Conservation (phyloP, 352 stramenopile species). For the Peronospora farinosa region DNA sequence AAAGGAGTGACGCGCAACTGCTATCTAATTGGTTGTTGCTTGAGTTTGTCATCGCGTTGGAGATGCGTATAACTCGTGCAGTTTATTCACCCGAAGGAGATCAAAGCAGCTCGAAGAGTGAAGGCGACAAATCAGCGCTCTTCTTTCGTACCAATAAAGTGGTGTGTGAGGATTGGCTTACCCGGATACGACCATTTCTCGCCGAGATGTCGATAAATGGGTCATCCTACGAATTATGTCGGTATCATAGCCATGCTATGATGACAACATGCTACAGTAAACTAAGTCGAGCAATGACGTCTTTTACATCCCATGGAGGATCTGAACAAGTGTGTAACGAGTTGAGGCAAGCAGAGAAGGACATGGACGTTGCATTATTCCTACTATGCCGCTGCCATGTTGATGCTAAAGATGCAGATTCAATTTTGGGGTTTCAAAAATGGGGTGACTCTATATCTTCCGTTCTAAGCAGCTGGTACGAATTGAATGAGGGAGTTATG, state of each 20-base stretch:
- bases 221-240: conserved; percentile 25
- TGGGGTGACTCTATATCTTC: conserved; percentile 37
- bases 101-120: conserved; percentile 33
- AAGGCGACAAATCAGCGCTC: conserved; percentile 34
- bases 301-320: conserved; percentile 10
- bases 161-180: conserved; percentile 70
- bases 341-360: conserved; percentile 27
- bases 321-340: conserved; percentile 23
- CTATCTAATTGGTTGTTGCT: conserved; percentile 39
- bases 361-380: conserved; percentile 46
- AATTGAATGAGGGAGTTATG: conserved; percentile 12
- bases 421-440: conserved; percentile 39
- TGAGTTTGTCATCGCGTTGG: conserved; percentile 51
- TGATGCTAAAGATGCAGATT: conserved; percentile 50
- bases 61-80: conserved; percentile 40
- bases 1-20: conserved; percentile 1
- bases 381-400: conserved; percentile 35
- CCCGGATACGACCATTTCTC: conserved; percentile 49
- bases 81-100: conserved; percentile 16
- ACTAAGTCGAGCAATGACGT: conserved; percentile 27
- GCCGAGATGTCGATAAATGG: conserved; percentile 34
- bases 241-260: conserved; percentile 43
- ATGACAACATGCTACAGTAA: conserved; percentile 34
- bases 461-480: conserved; percentile 19
- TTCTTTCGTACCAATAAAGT: conserved; percentile 65